Percentiles rank a stretch among this genome's conserved stretches.
phyloP scores from a whole-genome alignment of 1,139 yeast species.

The Yamadazyma aaseri region DNA sequence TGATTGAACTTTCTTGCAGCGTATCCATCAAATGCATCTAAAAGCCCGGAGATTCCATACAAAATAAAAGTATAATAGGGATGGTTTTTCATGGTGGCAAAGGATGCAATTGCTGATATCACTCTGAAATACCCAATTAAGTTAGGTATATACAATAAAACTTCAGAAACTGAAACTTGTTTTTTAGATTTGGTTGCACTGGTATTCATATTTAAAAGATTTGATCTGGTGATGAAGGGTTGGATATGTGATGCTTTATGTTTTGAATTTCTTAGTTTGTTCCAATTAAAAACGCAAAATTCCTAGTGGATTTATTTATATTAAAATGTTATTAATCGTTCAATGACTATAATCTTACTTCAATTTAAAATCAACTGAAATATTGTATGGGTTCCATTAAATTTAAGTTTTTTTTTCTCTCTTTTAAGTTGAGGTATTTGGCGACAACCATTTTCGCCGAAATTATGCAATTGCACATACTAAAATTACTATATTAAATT shows the following conservation, averaged over 20 bases:
- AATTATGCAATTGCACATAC: background rate
- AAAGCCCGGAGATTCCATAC: slow-evolving; percentile 83
- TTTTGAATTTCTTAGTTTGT: background rate
- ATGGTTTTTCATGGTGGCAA: slow-evolving; percentile 77
- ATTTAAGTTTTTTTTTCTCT: too few relatives aligned
- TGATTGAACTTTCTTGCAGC: slow-evolving; percentile 91
- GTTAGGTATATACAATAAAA: slow-evolving; percentile 83
- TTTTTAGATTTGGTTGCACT: background rate
- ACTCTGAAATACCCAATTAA: slow-evolving; percentile 87
- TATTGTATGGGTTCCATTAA: too few relatives aligned
- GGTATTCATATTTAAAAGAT: too few relatives aligned
- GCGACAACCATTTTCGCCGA: background rate
- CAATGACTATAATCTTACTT: too few relatives aligned
- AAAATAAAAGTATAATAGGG: slow-evolving; percentile 74
- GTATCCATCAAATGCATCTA: slow-evolving; percentile 96
- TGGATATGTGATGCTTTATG: background rate
- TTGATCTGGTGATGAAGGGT: too few relatives aligned
- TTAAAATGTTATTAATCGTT: too few relatives aligned
- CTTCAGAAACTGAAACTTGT: slow-evolving; percentile 42
- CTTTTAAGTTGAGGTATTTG: background rate
- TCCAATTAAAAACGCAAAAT: too few relatives aligned
- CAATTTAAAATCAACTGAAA: too few relatives aligned
- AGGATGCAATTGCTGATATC: slow-evolving; percentile 74
- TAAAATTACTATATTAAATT: background rate
- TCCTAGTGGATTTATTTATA: too few relatives aligned